These are phyloP conservation scores for Sonneratia alba DNA, from an alignment of 345 rosid species.

Conservation along the genomic window DNA sequence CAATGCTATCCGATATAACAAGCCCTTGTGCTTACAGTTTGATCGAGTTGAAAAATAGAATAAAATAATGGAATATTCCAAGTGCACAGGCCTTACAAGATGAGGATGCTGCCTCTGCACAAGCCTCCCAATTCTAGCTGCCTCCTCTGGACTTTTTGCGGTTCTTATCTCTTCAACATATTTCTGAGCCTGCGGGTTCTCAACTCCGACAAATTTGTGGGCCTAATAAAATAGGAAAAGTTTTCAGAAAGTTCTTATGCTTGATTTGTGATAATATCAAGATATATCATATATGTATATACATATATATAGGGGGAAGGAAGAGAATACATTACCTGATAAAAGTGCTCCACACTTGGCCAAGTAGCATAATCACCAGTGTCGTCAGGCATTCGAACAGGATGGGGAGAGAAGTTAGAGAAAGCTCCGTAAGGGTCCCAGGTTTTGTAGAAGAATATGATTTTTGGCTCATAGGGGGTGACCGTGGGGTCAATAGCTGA, in stretches of 20 bases:
- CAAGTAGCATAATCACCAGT: conserved; percentile 50
- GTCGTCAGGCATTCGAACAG: conserved; percentile 56
- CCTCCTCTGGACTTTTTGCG: conserved; percentile 84
- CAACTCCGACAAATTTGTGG: conserved; percentile 48
- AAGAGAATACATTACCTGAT: conserved; percentile 49
- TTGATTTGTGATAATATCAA: background rate
- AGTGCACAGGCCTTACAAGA: background rate
- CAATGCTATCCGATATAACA: background rate
- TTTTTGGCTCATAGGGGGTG: conserved; percentile 54
- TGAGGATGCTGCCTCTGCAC: conserved; percentile 46
- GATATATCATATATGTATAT: background rate
- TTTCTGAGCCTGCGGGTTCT: conserved; percentile 43
- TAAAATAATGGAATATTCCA: background rate
- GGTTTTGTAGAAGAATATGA: conserved; percentile 82
- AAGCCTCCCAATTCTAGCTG: conserved; percentile 71
- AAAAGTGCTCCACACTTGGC: conserved; percentile 79
- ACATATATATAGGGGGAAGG: background rate
- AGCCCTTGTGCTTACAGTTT: background rate
- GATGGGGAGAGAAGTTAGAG: conserved; percentile 86
- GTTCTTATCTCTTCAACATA: conserved; percentile 52
- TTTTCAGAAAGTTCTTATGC: background rate
- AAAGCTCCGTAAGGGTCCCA: conserved; percentile 96
- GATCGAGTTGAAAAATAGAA: background rate
- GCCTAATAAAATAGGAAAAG: conserved; percentile 29
- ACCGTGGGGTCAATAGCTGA: conserved; percentile 76